Evolutionary conservation across 176 grass and related monocot genomes (phyloP).

Genomic region (Oryza glaberrima): DNA sequence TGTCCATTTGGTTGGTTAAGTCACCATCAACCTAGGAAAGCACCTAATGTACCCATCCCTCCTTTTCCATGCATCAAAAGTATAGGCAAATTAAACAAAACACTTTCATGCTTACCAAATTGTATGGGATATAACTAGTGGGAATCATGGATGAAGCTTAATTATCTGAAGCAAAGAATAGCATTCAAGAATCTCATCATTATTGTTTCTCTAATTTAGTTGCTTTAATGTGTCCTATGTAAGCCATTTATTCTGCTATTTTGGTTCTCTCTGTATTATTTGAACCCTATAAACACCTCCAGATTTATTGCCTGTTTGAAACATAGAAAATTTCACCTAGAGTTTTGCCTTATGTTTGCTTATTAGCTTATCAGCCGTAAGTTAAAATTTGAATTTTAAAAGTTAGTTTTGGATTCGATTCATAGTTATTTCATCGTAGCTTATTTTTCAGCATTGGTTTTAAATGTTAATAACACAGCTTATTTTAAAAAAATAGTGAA

Average conservation of each 20-base stretch:
- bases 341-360: too few relatives aligned
- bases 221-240: neutral
- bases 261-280: neutral
- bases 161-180: neutral
- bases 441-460: too few relatives aligned
- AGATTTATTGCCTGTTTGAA: too few relatives aligned
- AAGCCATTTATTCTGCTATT: neutral
- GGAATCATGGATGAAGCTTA: neutral
- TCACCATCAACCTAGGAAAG: conserved; percentile 39
- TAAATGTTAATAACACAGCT: too few relatives aligned
- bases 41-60: conserved; percentile 14
- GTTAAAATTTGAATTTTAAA: too few relatives aligned
- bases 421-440: too few relatives aligned
- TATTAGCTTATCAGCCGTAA: too few relatives aligned
- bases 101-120: conserved; percentile 28
- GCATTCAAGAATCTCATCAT: neutral
- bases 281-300: too few relatives aligned
- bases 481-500: too few relatives aligned
- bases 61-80: neutral
- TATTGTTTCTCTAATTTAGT: neutral
- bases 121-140: conserved; percentile 23
- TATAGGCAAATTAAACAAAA: neutral
- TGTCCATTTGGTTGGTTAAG: neutral
- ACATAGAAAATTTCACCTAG: too few relatives aligned
- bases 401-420: too few relatives aligned